Conservation (phyloP, 192 early-diverging fungal genomes). For the Phlyctochytrium bullatum region DNA sequence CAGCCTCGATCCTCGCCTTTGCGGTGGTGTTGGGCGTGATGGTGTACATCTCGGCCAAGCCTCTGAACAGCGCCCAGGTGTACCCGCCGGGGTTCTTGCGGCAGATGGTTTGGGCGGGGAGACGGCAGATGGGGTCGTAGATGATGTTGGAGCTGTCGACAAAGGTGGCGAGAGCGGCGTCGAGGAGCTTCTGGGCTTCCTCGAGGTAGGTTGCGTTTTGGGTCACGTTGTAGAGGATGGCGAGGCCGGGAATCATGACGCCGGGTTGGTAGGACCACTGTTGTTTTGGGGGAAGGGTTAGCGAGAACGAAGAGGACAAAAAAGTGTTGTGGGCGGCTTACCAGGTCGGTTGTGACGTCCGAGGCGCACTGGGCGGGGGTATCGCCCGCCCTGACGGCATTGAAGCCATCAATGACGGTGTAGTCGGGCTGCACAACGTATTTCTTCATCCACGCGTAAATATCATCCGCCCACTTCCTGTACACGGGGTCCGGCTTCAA, state of each 20-base stretch:
- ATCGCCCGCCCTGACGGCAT: background rate
- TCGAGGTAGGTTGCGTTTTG: conserved; percentile 9
- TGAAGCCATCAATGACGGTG: conserved; percentile 19
- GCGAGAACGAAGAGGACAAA: too few relatives aligned
- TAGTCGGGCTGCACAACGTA: conserved; percentile 1
- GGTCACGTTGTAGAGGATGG: conserved; percentile 17
- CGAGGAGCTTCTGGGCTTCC: conserved; percentile 17
- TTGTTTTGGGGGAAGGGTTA: too few relatives aligned
- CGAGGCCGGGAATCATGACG: conserved; percentile 12
- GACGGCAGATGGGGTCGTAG: background rate
- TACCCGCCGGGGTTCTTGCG: conserved; percentile 16
- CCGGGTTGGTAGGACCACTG: conserved; percentile 25
- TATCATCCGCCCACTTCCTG: conserved; percentile 19
- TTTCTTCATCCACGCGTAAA: conserved; percentile 38
- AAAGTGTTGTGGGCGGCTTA: too few relatives aligned
- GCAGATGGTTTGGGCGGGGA: background rate
- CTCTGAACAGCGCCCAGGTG: conserved; percentile 17
- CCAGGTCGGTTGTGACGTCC: too few relatives aligned
- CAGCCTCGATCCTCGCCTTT: conserved; percentile 3
- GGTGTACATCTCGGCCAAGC: conserved; percentile 17
- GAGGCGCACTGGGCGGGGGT: background rate
- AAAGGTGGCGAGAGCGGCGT: background rate
- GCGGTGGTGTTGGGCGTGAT: conserved; percentile 9
- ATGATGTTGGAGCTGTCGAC: background rate
- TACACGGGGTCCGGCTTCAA: conserved; percentile 30